A percentile compares a stretch with the other conserved stretches of the same genome.
Evolutionary conservation across 176 grass and related monocot genomes (phyloP).

Genomic region (Aegilops sharonensis): DNA sequence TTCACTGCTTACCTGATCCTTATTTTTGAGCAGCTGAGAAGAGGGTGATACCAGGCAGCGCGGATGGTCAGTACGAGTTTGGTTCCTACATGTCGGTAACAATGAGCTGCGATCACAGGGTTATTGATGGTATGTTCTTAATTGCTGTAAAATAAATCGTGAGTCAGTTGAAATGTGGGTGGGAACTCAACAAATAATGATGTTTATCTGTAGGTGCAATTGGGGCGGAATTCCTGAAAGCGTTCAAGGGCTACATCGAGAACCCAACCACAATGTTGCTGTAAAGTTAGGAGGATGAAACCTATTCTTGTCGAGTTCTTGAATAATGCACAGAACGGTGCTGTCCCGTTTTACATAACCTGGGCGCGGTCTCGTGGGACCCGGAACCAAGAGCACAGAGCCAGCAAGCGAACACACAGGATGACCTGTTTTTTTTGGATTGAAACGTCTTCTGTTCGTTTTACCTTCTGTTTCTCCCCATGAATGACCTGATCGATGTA

Average conservation of each 20-base stretch:
- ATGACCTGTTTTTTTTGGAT: slow-evolving; percentile 20
- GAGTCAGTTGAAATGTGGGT: background rate
- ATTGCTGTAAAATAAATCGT: background rate
- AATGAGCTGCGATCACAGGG: slow-evolving; percentile 93
- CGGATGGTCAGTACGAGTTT: slow-evolving; percentile 74
- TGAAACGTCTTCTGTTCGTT: background rate
- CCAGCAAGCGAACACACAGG: background rate
- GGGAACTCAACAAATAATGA: background rate
- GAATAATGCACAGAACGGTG: slow-evolving; percentile 29
- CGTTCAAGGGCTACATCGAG: slow-evolving; percentile 94
- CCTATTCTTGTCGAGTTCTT: slow-evolving; percentile 16
- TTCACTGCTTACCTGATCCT: background rate
- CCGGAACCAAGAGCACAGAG: slow-evolving; percentile 7
- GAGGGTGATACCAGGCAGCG: slow-evolving; percentile 72
- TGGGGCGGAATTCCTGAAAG: slow-evolving; percentile 84
- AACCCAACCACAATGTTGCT: slow-evolving; percentile 84
- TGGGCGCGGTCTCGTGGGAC: background rate
- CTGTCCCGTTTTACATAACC: slow-evolving; percentile 27
- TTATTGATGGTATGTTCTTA: slow-evolving; percentile 77
- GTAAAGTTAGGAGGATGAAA: slow-evolving; percentile 33
- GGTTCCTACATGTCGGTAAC: slow-evolving; percentile 94
- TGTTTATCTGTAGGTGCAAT: slow-evolving; percentile 57
- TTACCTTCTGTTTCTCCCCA: background rate
- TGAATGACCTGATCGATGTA: background rate
- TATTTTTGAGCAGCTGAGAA: slow-evolving; percentile 58